phyloP scores from a whole-genome alignment of 2,329 filamentous ascomycete species.

The Fusarium subglutinans region DNA sequence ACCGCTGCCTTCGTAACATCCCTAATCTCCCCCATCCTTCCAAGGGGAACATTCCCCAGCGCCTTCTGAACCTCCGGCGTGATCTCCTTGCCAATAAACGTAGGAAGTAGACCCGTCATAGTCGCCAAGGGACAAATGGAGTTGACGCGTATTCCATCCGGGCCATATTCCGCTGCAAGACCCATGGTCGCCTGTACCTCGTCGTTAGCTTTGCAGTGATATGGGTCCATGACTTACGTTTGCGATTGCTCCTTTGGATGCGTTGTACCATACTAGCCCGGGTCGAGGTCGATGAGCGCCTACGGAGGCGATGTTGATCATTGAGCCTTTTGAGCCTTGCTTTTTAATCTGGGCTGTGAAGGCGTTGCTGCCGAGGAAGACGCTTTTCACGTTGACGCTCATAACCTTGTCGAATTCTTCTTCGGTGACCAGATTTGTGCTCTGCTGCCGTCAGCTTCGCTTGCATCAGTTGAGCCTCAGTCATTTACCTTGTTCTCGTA shows the following conservation, averaged over 20 bases:
- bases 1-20: conserved; percentile 77
- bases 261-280: conserved; percentile 75
- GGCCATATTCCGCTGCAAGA: conserved; percentile 77
- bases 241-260: conserved; percentile 72
- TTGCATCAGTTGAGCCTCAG: rapidly evolving
- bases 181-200: conserved; percentile 52
- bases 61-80: conserved; percentile 68
- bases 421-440: conserved; percentile 2
- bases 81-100: conserved; percentile 68
- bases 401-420: conserved; percentile 15
- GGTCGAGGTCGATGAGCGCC: conserved; percentile 60
- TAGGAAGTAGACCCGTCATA: conserved; percentile 1
- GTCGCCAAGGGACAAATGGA: conserved; percentile 75
- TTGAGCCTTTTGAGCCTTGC: not conserved
- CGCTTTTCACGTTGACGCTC: conserved; percentile 6
- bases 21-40: conserved; percentile 48
- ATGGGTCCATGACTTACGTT: conserved; percentile 50
- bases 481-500: not conserved
- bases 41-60: conserved; percentile 65
- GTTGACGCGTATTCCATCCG: conserved; percentile 77
- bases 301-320: conserved; percentile 25
- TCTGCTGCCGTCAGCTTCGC: not conserved
- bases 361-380: conserved; percentile 2
- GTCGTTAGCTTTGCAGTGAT: not conserved
- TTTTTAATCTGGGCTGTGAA: not conserved